Conservation (phyloP, 2,329 filamentous ascomycete species). For the Blastomyces parvus region DNA sequence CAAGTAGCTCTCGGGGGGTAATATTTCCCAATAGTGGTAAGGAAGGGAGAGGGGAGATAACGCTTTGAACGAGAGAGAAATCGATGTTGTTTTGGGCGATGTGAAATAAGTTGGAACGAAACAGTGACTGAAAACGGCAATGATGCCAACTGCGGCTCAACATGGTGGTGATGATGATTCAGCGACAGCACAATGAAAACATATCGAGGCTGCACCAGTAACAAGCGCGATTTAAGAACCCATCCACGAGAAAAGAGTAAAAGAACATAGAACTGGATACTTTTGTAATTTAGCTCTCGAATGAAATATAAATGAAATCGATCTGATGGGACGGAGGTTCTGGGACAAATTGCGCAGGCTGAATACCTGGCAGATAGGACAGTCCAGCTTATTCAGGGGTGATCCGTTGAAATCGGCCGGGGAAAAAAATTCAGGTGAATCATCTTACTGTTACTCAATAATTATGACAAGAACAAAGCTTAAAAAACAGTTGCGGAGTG, state of each 20-base stretch:
- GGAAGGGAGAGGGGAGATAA: neutral
- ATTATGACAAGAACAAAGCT: neutral
- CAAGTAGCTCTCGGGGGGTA: too few species aligned
- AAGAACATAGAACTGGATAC: neutral
- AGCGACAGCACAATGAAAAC: neutral
- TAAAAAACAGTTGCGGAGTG: neutral
- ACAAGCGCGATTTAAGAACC: slow-evolving; percentile 1
- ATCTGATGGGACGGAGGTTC: neutral
- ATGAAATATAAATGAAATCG: neutral
- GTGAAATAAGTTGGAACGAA: neutral
- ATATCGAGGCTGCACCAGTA: neutral
- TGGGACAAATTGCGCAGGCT: neutral
- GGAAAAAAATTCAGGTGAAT: neutral
- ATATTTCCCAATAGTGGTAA: neutral
- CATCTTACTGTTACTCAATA: neutral
- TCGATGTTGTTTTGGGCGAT: neutral
- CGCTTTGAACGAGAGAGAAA: neutral
- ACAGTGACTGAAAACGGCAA: neutral
- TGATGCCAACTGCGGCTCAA: neutral
- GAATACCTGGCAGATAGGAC: neutral
- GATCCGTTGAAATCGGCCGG: neutral
- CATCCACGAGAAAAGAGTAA: neutral
- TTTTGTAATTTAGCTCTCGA: neutral
- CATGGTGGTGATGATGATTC: neutral
- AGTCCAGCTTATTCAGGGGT: neutral